These are phyloP conservation scores for Hygrophorus pudorinus DNA, from an alignment of 768 basidiomycete genomes.

Conservation along the genomic window DNA sequence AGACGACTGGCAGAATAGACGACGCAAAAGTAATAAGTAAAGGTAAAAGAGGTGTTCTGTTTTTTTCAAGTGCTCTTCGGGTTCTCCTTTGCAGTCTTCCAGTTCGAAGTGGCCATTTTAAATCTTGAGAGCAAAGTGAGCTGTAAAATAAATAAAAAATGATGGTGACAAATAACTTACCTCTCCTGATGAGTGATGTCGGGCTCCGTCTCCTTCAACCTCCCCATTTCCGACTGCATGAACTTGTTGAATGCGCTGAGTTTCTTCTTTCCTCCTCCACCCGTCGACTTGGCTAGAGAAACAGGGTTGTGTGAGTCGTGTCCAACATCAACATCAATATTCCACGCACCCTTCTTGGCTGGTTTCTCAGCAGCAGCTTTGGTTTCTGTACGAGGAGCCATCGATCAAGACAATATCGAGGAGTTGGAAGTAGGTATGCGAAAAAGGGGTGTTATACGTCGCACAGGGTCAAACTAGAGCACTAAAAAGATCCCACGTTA, in stretches of 20 bases:
- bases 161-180: slow-evolving; percentile 30
- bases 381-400: slow-evolving; percentile 23
- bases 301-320: slow-evolving; percentile 11
- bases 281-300: slow-evolving; percentile 40
- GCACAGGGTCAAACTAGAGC: neutral
- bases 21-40: neutral
- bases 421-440: too few species aligned
- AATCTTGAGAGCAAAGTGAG: slow-evolving; percentile 34
- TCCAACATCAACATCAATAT: slow-evolving; percentile 9
- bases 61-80: slow-evolving; percentile 30
- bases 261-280: slow-evolving; percentile 44
- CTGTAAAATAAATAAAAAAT: slow-evolving; percentile 5
- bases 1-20: slow-evolving; percentile 1
- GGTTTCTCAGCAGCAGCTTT: slow-evolving; percentile 36
- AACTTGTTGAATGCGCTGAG: slow-evolving; percentile 73
- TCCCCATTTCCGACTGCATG: slow-evolving; percentile 67
- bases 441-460: neutral
- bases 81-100: slow-evolving; percentile 68
- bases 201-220: slow-evolving; percentile 68
- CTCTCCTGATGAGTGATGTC: slow-evolving; percentile 65
- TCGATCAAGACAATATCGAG: neutral
- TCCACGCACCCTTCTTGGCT: slow-evolving; percentile 44
- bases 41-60: slow-evolving; percentile 5
- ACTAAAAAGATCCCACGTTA: neutral
- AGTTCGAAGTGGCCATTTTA: slow-evolving; percentile 66